A percentile compares a stretch with the other conserved stretches of the same genome.
These are phyloP conservation scores for Jacaranda copaia DNA, from an alignment of 257 asterid genomes.

Conservation along the genomic window DNA sequence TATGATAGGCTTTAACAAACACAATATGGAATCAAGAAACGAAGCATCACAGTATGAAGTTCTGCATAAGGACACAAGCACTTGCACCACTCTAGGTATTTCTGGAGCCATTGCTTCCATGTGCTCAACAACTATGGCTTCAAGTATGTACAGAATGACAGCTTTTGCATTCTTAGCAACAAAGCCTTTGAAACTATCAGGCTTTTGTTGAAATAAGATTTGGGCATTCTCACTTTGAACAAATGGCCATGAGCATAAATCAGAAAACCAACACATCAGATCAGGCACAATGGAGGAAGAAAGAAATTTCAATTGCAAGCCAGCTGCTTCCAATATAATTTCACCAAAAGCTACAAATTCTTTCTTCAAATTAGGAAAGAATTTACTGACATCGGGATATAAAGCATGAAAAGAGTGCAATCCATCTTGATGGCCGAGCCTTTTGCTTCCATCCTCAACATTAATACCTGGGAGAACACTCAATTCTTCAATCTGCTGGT, in stretches of 20 bases:
- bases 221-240: conserved; percentile 55
- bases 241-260: conserved; percentile 90
- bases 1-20: conserved; percentile 80
- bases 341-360: conserved; percentile 89
- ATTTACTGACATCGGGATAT: conserved; percentile 73
- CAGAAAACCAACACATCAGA: conserved; percentile 90
- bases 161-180: conserved; percentile 95
- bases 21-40: conserved; percentile 79
- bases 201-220: conserved; percentile 40
- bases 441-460: conserved; percentile 46
- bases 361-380: conserved; percentile 82
- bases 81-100: conserved; percentile 82
- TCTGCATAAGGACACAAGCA: conserved; percentile 75
- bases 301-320: conserved; percentile 85
- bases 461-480: conserved; percentile 39
- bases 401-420: conserved; percentile 66
- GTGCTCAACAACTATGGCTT: conserved; percentile 85
- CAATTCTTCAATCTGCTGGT: conserved; percentile 45
- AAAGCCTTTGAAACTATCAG: conserved; percentile 73
- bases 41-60: conserved; percentile 79
- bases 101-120: conserved; percentile 94
- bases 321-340: conserved; percentile 88
- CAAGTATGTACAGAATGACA: conserved; percentile 80
- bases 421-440: conserved; percentile 50
- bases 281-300: conserved; percentile 79